A percentile compares a stretch with the other conserved stretches of the same genome.
These are phyloP conservation scores for Penicillium italicum DNA, from an alignment of 2,329 filamentous ascomycete genomes.

Conservation along the genomic window DNA sequence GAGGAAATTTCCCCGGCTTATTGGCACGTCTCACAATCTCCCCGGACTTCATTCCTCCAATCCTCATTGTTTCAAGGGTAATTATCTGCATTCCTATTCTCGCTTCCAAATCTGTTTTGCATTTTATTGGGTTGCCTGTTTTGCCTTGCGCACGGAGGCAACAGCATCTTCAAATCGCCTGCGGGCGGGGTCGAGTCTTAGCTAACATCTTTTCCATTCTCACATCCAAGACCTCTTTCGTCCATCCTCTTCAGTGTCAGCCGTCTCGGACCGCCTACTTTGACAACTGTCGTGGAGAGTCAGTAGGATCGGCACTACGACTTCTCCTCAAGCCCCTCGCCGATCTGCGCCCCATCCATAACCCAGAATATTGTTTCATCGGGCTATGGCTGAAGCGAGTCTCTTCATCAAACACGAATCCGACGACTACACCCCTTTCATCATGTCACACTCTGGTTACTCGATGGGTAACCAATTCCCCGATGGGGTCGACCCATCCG, in stretches of 20 bases:
- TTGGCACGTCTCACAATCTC: not conserved
- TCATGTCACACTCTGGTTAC: conserved; percentile 49
- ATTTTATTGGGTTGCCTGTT: conserved; percentile 16
- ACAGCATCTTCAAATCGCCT: conserved; percentile 2
- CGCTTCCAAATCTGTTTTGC: not conserved
- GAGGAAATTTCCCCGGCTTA: conserved; percentile 5
- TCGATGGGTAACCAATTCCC: conserved; percentile 55
- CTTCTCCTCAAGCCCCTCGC: conserved; percentile 9
- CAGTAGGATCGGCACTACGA: conserved; percentile 9
- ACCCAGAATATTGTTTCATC: conserved; percentile 6
- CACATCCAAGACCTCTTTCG: not conserved
- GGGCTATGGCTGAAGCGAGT: conserved; percentile 53
- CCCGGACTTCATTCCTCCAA: conserved; percentile 2
- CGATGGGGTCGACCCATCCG: conserved; percentile 75
- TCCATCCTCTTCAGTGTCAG: not conserved
- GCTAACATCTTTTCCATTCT: conserved; percentile 1
- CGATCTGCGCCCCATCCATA: conserved; percentile 3
- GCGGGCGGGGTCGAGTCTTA: conserved; percentile 9
- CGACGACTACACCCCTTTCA: conserved; percentile 57
- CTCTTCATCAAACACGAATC: conserved; percentile 67
- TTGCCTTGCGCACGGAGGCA: conserved; percentile 7
- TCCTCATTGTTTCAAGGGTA: conserved; percentile 7
- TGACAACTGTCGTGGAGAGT: conserved; percentile 1
- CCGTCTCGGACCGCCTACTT: not conserved
- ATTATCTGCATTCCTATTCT: conserved; percentile 7